Evolutionary conservation across 352 stramenopile genomes (phyloP).

Genomic region (Poterioochromonas sp.): DNA sequence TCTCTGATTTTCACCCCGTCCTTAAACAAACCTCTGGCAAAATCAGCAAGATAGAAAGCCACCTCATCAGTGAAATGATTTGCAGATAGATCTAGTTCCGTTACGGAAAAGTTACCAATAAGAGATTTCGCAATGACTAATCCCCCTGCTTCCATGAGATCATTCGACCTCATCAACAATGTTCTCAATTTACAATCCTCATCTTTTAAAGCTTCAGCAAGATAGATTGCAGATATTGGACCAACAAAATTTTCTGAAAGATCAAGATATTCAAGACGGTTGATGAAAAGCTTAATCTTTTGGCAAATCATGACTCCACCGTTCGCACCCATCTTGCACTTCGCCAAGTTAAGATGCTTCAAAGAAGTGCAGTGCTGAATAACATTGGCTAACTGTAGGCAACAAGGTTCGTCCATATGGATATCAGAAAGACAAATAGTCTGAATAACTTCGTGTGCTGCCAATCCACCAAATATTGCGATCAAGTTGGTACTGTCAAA

Average conservation of each 20-base stretch:
- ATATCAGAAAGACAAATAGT: background rate
- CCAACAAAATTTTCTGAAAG: background rate
- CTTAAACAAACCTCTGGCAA: background rate
- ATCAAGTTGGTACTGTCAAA: background rate
- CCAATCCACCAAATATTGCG: conserved; percentile 15
- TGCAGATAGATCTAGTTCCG: conserved; percentile 6
- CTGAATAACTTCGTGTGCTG: background rate
- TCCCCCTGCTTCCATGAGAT: conserved; percentile 13
- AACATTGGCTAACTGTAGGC: conserved; percentile 6
- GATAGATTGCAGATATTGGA: background rate
- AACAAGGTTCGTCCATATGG: background rate
- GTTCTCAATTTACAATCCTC: background rate
- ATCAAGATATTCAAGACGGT: background rate
- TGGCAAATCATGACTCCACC: background rate
- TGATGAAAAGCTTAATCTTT: background rate
- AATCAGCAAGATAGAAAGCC: conserved; percentile 10
- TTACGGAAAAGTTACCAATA: background rate
- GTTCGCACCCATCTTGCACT: background rate
- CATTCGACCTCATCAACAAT: background rate
- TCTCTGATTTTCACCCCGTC: background rate
- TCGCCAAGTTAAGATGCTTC: background rate
- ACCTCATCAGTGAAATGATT: background rate
- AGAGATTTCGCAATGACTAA: background rate
- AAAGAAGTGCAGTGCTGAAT: background rate
- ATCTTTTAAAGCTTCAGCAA: background rate